phyloP scores from a whole-genome alignment of 2,329 filamentous ascomycete genomes.

The Phaeosphaeriaceae sp. region DNA sequence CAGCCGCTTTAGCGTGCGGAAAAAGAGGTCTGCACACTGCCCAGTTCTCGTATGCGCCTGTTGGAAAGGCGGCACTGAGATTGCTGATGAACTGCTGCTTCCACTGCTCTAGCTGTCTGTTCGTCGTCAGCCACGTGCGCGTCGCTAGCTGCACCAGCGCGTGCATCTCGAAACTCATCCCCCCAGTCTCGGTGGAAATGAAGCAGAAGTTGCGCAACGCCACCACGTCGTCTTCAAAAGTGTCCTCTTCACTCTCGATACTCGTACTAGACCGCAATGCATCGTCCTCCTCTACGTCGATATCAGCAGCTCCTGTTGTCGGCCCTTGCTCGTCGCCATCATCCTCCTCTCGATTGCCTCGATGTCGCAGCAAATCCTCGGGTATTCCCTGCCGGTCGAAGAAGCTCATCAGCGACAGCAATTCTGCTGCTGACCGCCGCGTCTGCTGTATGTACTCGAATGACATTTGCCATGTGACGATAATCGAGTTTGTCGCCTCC shows the following conservation, averaged over 20 bases:
- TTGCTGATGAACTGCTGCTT: slow-evolving; percentile 16
- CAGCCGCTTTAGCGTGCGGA: slow-evolving; percentile 9
- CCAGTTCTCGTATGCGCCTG: slow-evolving; percentile 11
- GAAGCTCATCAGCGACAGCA: slow-evolving; percentile 57
- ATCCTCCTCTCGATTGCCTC: no score
- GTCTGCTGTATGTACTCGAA: slow-evolving; percentile 41
- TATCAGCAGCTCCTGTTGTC: background rate
- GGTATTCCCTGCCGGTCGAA: slow-evolving; percentile 53
- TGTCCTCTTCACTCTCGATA: background rate
- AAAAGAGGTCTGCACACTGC: slow-evolving; percentile 6
- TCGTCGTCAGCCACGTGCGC: slow-evolving; percentile 17
- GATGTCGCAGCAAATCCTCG: slow-evolving; percentile 13
- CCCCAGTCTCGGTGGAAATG: slow-evolving; percentile 29
- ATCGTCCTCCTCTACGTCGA: background rate
- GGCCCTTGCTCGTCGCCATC: no score
- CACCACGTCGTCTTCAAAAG: slow-evolving; percentile 41
- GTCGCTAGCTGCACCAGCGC: slow-evolving; percentile 49
- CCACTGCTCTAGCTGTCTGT: slow-evolving; percentile 34
- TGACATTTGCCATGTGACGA: slow-evolving; percentile 44
- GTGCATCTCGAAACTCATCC: slow-evolving; percentile 52
- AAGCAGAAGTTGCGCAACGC: slow-evolving; percentile 49
- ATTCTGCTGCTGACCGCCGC: slow-evolving; percentile 43
- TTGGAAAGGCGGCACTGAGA: slow-evolving; percentile 10
- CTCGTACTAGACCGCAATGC: no score
- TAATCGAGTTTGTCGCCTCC: slow-evolving; percentile 43